These are phyloP conservation scores for Cercospora zeae-maydis DNA, from an alignment of 2,329 filamentous ascomycete species.

Conservation along the genomic window DNA sequence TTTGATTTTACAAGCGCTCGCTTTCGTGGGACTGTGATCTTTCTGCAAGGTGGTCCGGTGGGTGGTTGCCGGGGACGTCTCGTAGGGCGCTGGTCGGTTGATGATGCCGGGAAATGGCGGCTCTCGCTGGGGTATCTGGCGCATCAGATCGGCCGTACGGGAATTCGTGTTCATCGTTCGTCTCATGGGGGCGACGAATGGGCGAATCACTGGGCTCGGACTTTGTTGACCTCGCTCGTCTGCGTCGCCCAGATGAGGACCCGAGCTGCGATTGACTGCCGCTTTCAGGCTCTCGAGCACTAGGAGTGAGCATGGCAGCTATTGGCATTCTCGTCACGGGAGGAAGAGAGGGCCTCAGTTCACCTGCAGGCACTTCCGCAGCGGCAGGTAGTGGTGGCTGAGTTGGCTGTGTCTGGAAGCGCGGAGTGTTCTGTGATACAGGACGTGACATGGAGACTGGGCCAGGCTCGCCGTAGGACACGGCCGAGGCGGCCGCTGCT, in stretches of 20 bases:
- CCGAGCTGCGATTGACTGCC: constrained; percentile 30
- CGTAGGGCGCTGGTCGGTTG: constrained; percentile 14
- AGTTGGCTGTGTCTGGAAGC: not conserved
- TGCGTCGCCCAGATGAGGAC: constrained; percentile 34
- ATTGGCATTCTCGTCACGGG: constrained; percentile 35
- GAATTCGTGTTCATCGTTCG: constrained; percentile 27
- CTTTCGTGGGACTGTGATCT: not conserved
- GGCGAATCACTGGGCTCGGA: constrained; percentile 23
- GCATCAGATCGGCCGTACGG: constrained; percentile 26
- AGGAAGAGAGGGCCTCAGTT: constrained; percentile 10
- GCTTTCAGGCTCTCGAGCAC: constrained; percentile 26
- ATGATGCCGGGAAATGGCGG: constrained; percentile 30
- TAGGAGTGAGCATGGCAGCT: constrained; percentile 35
- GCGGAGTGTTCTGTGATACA: constrained; percentile 15
- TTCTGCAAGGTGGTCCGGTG: constrained; percentile 9
- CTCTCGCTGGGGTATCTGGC: constrained; percentile 29
- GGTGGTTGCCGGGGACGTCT: constrained; percentile 2
- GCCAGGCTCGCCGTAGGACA: constrained; percentile 39
- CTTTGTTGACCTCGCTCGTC: constrained; percentile 29
- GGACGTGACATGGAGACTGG: constrained; percentile 33
- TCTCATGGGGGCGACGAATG: constrained; percentile 2
- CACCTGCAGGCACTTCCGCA: constrained; percentile 22
- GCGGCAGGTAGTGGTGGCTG: constrained; percentile 3
- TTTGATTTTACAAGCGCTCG: not conserved
- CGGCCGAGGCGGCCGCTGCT: constrained; percentile 29